These are phyloP conservation scores for Psilocybe cubensis DNA, from an alignment of 768 basidiomycete species.

Conservation along the genomic window DNA sequence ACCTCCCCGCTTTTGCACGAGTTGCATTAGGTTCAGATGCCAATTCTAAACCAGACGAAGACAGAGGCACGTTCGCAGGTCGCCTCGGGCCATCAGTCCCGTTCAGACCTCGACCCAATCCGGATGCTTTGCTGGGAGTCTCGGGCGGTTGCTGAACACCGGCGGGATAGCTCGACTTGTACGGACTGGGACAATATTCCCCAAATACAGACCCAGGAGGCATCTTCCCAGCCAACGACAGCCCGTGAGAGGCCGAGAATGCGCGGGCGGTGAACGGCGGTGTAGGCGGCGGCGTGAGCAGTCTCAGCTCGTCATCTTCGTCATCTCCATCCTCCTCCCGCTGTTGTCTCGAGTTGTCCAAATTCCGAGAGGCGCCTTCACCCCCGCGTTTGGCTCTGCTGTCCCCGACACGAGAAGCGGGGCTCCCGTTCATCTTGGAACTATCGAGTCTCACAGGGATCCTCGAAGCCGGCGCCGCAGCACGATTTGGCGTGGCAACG, in stretches of 20 bases:
- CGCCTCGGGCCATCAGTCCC: slow-evolving; percentile 1
- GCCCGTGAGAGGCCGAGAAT: slow-evolving; percentile 15
- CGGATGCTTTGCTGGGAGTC: background rate
- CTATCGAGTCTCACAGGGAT: background rate
- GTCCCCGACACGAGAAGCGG: too few relatives aligned
- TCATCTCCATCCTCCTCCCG: slow-evolving; percentile 20
- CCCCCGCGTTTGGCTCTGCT: background rate
- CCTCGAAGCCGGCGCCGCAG: background rate
- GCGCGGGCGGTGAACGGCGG: slow-evolving; percentile 23
- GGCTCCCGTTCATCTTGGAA: background rate
- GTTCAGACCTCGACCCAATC: background rate
- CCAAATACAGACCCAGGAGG: background rate
- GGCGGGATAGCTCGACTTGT: slow-evolving; percentile 18
- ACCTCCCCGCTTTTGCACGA: background rate
- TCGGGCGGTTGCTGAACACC: background rate
- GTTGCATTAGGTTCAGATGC: background rate
- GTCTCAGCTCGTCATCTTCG: slow-evolving; percentile 22
- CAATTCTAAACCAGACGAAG: background rate
- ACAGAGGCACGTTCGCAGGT: slow-evolving; percentile 5
- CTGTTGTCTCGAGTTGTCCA: background rate
- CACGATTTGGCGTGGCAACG: background rate
- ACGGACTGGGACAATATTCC: slow-evolving; percentile 24
- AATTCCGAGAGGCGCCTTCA: background rate
- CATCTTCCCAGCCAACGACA: slow-evolving; percentile 8
- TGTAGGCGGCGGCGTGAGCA: slow-evolving; percentile 29